Base-by-base conservation (phyloP, 805 yeast genomes). In the Yamadazyma takamatsuzukensis region DNA sequence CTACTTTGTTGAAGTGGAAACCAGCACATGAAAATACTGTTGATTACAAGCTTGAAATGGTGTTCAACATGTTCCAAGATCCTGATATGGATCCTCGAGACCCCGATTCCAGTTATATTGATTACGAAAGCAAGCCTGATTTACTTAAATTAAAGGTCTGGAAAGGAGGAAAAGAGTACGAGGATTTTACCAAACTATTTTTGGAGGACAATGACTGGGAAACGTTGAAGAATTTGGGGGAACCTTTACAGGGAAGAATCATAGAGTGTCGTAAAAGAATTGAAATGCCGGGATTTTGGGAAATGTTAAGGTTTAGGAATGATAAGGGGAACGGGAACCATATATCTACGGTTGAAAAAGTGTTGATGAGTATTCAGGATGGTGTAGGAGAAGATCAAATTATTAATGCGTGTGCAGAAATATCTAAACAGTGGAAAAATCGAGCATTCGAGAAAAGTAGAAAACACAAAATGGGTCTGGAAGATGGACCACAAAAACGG, bases 11-110 rank as follows among this genome's bases (percentile, higher is more conserved):
- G 34, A 93, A 94, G 59, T 93, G 99, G 99, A 93, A 93, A 52
- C 97, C 98, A 2, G 86, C 95, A 9, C 85, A 85, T 41, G 98
- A 90, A 56, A 94, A 93, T 48, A 83, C 97, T 0, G 76, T 94
- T 27, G 99, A 93, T 59, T 93, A 86, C 59, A 80, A 80, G 52
- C 57, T 93, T 39, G 68, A 70, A 21, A 56, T 87, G 37, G 70
- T 71, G 21, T 84, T 85, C 47, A 76, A 78, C 12, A 45, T 58
- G 6, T 78, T 45, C 45, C 71, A 71, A 28, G 90, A 83, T 52
- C 74, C 74, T 5, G 84, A 79, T 34, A 61, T 81, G 48, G 78
- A 77, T 26, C 75, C 76, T 25, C 75, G 77, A 40, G 82, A 80
- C 53, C 80, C 83, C 1, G 79, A 75, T 39, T 73, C 83, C 37